A percentile compares a stretch with the other conserved stretches of the same genome.
Conservation (phyloP, 768 basidiomycete species). For the Pisolithus tinctorius region DNA sequence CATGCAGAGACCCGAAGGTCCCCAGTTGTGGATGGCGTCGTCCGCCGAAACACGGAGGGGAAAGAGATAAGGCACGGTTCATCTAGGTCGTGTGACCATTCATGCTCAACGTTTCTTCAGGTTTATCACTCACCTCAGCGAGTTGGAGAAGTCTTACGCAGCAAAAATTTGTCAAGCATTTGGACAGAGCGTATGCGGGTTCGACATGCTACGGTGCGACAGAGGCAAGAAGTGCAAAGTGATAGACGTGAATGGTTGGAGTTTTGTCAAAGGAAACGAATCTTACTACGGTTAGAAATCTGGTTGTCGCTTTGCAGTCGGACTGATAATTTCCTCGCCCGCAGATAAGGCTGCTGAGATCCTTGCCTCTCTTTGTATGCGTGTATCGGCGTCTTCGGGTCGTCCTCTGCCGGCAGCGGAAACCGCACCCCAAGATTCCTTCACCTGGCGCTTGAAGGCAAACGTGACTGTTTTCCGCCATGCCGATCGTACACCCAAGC, state of each 20-base stretch:
- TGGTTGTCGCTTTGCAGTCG: background rate
- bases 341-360: slow-evolving; percentile 95
- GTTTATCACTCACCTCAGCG: slow-evolving; percentile 86
- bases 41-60: slow-evolving; percentile 94
- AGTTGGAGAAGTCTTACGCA: slow-evolving; percentile 87
- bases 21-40: slow-evolving; percentile 95
- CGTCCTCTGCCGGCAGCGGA: slow-evolving; percentile 55
- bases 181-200: slow-evolving; percentile 96
- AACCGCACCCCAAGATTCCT: slow-evolving; percentile 46
- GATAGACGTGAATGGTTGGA: slow-evolving; percentile 99
- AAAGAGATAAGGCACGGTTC: slow-evolving; percentile 82
- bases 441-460: slow-evolving; percentile 85
- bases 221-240: slow-evolving; percentile 77
- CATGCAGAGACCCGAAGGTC: slow-evolving; percentile 99
- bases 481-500: slow-evolving; percentile 97
- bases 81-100: background rate
- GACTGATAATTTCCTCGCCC: slow-evolving; percentile 7
- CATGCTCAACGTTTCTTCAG: slow-evolving; percentile 30
- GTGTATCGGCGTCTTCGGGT: slow-evolving; percentile 57
- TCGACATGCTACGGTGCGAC: slow-evolving; percentile 88
- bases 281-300: slow-evolving; percentile 74
- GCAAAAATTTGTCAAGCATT: slow-evolving; percentile 92
- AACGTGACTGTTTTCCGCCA: slow-evolving; percentile 95
- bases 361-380: slow-evolving; percentile 77
- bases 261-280: slow-evolving; percentile 94